Evolutionary conservation across 805 yeast genomes (phyloP).

Genomic region (Yarrowia hollandica): DNA sequence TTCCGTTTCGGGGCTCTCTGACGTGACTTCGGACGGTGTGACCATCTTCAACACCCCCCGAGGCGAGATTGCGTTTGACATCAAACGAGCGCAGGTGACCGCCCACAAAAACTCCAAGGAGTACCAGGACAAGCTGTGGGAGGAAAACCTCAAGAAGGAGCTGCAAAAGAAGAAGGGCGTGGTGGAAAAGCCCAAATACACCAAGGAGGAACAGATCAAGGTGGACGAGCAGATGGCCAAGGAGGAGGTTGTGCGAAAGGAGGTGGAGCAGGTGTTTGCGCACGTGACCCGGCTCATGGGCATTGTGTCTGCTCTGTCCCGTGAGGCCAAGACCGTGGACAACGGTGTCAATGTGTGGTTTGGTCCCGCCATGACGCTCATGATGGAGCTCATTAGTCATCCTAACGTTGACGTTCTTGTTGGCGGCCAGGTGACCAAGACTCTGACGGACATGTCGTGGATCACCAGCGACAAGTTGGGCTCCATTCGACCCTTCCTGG

Average conservation of each 20-base stretch:
- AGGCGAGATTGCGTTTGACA: conserved; percentile 68
- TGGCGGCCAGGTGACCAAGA: conserved; percentile 35
- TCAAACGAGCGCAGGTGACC: conserved; percentile 43
- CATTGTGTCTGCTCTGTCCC: conserved; percentile 55
- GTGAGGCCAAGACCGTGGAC: conserved; percentile 52
- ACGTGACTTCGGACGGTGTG: conserved; percentile 42
- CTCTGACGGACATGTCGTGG: conserved; percentile 35
- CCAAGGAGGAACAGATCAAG: conserved; percentile 71
- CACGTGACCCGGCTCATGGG: conserved; percentile 52
- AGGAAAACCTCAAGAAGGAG: conserved; percentile 74
- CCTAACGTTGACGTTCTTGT: conserved; percentile 34
- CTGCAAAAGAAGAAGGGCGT: conserved; percentile 43
- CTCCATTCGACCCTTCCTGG: conserved; percentile 54
- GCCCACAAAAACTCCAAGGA: conserved; percentile 77
- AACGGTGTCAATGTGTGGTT: conserved; percentile 74
- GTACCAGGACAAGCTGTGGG: conserved; percentile 87
- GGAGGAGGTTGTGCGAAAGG: conserved; percentile 58
- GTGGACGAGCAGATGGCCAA: conserved; percentile 62
- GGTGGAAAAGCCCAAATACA: conserved; percentile 50
- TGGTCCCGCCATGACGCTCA: conserved; percentile 56
- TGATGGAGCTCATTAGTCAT: conserved; percentile 49
- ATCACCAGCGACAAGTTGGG: conserved; percentile 56
- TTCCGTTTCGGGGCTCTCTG: conserved; percentile 45
- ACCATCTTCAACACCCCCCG: conserved; percentile 68
- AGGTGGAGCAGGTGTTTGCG: conserved; percentile 45